Evolutionary conservation across 305 asterid genomes (phyloP).

Genomic region (Euphrasia arctica): DNA sequence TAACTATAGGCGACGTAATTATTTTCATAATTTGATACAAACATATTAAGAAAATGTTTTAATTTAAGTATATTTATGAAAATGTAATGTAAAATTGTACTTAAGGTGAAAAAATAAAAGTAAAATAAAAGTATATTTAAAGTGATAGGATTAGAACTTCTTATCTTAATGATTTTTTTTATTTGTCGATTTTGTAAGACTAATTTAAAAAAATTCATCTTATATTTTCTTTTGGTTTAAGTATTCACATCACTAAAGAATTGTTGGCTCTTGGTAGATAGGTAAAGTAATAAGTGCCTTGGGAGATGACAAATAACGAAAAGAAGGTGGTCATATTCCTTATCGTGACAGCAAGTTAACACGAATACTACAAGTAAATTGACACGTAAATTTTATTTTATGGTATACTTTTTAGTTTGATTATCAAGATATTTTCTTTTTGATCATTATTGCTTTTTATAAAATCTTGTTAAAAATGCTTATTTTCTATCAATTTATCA

Average conservation of each 20-base stretch:
- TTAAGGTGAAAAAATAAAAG: no score
- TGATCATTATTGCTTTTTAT: background rate
- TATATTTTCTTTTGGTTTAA: slow-evolving; percentile 37
- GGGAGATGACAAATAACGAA: slow-evolving; percentile 92
- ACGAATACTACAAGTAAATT: slow-evolving; percentile 75
- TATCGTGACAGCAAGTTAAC: slow-evolving; percentile 98
- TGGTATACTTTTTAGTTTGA: background rate
- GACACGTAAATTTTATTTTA: slow-evolving; percentile 1
- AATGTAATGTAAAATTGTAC: no score
- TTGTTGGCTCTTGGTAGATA: slow-evolving; percentile 55
- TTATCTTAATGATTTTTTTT: background rate
- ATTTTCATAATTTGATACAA: no score
- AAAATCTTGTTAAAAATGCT: background rate
- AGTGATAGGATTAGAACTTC: background rate
- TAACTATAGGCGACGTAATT: no score
- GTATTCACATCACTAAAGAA: slow-evolving; percentile 96
- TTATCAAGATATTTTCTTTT: background rate
- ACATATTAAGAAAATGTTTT: no score
- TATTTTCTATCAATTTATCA: background rate
- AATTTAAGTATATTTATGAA: no score
- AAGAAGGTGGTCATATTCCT: slow-evolving; percentile 98
- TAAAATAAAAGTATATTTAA: no score
- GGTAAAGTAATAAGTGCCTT: slow-evolving; percentile 97
- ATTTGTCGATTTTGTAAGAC: slow-evolving; percentile 10
- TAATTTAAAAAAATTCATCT: slow-evolving; percentile 18